Evolutionary conservation across 2,329 filamentous ascomycete species (phyloP).

Genomic region (Passalora sequoiae): DNA sequence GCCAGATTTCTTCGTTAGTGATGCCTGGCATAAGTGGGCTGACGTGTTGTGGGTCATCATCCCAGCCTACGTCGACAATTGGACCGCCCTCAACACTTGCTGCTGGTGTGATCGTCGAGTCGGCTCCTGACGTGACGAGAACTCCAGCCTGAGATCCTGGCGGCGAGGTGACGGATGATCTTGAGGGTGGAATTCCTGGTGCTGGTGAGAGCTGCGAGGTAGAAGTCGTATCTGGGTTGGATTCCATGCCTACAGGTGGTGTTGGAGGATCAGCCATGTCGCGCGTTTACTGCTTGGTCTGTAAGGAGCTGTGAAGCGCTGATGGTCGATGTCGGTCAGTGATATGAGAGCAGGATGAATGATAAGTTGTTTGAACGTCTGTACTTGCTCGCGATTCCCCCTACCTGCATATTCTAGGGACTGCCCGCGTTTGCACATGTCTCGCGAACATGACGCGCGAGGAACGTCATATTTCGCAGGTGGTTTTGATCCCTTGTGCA

Average conservation of each 20-base stretch:
- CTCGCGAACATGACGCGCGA: no score
- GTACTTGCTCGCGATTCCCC: no score
- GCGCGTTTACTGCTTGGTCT: no score
- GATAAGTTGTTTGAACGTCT: no score
- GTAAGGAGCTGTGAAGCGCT: no score
- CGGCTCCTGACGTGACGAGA: neutral
- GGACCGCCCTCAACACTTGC: neutral
- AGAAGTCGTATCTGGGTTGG: neutral
- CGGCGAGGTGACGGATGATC: neutral
- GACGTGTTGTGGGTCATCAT: neutral
- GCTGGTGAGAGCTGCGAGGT: neutral
- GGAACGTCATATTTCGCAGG: no score
- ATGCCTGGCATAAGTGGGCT: neutral
- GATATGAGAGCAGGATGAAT: no score
- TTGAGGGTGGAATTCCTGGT: neutral
- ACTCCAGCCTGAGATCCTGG: neutral
- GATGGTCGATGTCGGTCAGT: no score
- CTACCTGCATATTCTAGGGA: no score
- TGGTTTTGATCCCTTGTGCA: no score
- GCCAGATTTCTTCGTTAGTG: constrained; percentile 3
- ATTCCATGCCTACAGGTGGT: neutral
- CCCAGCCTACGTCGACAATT: constrained; percentile 2
- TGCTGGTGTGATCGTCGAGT: neutral
- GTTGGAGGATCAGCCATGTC: neutral
- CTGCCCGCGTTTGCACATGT: no score